Evolutionary conservation across 179 eudicot species (phyloP).

Genomic region (Spergularia azorica): DNA sequence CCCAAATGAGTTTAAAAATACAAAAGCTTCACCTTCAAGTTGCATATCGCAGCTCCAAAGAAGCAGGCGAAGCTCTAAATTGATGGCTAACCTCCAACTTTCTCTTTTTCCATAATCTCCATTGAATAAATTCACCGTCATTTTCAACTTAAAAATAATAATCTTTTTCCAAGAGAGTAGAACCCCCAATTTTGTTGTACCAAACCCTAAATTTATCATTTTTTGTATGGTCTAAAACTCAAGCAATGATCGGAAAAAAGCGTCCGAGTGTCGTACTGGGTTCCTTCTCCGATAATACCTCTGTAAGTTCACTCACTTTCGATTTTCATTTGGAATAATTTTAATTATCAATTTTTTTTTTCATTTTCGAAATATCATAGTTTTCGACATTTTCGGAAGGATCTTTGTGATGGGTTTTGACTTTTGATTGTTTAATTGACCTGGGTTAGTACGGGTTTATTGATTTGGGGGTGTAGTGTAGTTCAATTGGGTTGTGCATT

Average conservation of each 20-base stretch:
- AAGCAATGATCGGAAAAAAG: constrained; percentile 21
- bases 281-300: not conserved
- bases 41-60: too few species aligned
- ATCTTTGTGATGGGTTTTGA: not conserved
- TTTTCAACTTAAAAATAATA: not conserved
- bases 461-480: not conserved
- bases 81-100: not conserved
- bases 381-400: not conserved
- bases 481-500: not conserved
- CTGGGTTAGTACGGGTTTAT: not conserved
- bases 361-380: not conserved
- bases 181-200: constrained; percentile 3
- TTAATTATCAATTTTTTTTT: not conserved
- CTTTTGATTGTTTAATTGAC: not conserved
- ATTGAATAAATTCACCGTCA: not conserved
- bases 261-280: constrained; percentile 15
- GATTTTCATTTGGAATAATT: not conserved
- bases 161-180: not conserved
- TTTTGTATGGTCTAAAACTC: not conserved
- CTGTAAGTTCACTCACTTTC: constrained; percentile 13
- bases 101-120: not conserved
- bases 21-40: too few species aligned
- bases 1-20: too few species aligned
- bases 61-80: not conserved
- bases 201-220: not conserved